These are phyloP conservation scores for Pleurotus djamor DNA, from an alignment of 768 basidiomycete genomes.

Conservation along the genomic window DNA sequence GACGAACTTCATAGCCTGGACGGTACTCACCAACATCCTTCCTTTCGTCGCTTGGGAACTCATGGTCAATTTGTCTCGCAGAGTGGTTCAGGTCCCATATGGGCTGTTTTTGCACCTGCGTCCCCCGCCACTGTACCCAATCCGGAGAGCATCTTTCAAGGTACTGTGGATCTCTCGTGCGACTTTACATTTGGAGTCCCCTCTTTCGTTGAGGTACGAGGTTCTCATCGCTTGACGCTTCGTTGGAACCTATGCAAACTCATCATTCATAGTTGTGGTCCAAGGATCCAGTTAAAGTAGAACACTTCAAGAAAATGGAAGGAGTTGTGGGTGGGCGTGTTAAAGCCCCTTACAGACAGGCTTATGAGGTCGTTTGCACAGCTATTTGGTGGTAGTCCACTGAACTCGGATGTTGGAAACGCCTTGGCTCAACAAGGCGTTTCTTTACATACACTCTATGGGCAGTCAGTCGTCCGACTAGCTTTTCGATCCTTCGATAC, in stretches of 20 bases:
- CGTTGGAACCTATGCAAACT: neutral
- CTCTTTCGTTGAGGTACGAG: conserved; percentile 23
- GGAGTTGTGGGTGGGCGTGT: neutral
- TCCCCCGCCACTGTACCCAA: conserved; percentile 15
- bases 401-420: conserved; percentile 26
- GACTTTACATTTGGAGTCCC: conserved; percentile 20
- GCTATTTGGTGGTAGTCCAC: conserved; percentile 12
- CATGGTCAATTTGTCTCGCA: neutral
- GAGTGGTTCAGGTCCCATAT: conserved; percentile 7
- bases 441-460: neutral
- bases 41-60: neutral
- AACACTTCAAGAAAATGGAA: conserved; percentile 6
- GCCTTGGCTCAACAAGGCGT: conserved; percentile 11
- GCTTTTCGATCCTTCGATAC: too few species aligned
- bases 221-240: neutral
- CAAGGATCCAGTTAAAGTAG: conserved; percentile 7
- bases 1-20: conserved; percentile 10
- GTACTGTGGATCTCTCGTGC: conserved; percentile 12
- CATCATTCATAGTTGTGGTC: conserved; percentile 7
- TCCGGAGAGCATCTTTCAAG: conserved; percentile 23
- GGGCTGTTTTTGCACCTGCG: conserved; percentile 7
- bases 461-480: too few species aligned
- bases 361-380: neutral
- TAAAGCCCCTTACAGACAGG: neutral
- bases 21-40: neutral